Base-by-base conservation (phyloP, 2,329 filamentous ascomycete genomes). In the Didymella arachidicola region DNA sequence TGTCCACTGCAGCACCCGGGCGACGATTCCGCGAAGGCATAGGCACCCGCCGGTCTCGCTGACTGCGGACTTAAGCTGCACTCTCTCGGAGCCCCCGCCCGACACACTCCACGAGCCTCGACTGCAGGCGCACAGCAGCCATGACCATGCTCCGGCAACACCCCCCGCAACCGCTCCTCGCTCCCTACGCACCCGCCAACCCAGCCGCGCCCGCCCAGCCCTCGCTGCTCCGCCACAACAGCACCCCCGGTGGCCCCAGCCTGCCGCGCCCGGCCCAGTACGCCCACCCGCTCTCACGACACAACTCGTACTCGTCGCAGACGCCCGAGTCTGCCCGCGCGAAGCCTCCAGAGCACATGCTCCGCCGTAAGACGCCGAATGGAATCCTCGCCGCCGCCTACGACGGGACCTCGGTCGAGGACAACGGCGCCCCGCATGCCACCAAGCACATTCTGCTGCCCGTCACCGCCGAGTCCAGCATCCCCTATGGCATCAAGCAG, bases 381-480 rank as follows among this genome's bases (percentile, higher is more conserved):
- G 95, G 94, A n/a, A 97, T 93, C 36, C 85, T 98, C 61, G 89
- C 94, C 64, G 92, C 91, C 53, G 93, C 92, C 11, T 97, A 97
- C 72, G 93, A 98, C 82, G 92, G 91, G 30, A 91, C 91, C 5
- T 87, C 89, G 1, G 83, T 88, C 22, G 89, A 92, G 71, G 86
- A 89, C 68, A 87, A 84, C 10, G 86, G 88, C 34, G 90, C 90
- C 36, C 89, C 89, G 6, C 91, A 91, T 36, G 89, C 91, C 1
- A 81, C 87, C 45, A 97, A 97, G 78, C 93, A 97, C 73, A 87
- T 97, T 73, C 82, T 95, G 19, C 81, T 96, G 27, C 88, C 91
- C 3, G 83, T 85, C 32, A 78, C 84, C 27, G 78, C 80, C 19
- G 78, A 81, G 55, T 75, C 77, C 11, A 67, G 53, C 50, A 63